These are phyloP conservation scores for Aspergillus ellipticus DNA, from an alignment of 495 filamentous ascomycete genomes.

Conservation along the genomic window DNA sequence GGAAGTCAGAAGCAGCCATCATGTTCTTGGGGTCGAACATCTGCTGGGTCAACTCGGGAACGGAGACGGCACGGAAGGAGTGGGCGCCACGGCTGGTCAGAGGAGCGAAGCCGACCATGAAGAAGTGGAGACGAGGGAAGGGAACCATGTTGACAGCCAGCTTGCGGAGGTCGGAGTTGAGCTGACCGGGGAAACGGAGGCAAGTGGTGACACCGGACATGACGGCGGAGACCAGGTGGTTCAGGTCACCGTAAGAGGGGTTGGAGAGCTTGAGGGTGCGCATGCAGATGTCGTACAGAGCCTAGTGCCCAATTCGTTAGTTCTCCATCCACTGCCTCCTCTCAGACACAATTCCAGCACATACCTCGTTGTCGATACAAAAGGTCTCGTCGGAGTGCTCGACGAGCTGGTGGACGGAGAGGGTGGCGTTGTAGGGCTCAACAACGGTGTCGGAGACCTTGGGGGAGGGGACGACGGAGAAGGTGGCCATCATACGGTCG, in stretches of 20 bases:
- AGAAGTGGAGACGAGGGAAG: constrained; percentile 99
- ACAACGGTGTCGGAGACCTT: constrained; percentile 99
- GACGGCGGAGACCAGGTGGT: constrained; percentile 98
- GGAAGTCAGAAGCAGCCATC: constrained; percentile 99
- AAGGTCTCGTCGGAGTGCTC: constrained; percentile 99
- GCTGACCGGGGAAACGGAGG: constrained; percentile 97
- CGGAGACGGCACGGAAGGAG: constrained; percentile 95
- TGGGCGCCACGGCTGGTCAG: constrained; percentile 92
- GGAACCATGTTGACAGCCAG: constrained; percentile 99
- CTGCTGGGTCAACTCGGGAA: constrained; percentile 99
- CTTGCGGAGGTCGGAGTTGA: constrained; percentile 99
- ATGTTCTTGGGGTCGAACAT: constrained; percentile 99
- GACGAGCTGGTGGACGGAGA: constrained; percentile 98
- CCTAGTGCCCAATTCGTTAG: constrained; percentile 45
- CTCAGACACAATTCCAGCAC: constrained; percentile 6
- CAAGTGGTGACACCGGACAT: constrained; percentile 99
- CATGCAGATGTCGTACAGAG: constrained; percentile 99
- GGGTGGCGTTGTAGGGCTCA: constrained; percentile 99
- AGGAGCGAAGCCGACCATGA: constrained; percentile 99
- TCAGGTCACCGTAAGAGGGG: constrained; percentile 98
- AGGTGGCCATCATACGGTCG: constrained; percentile 99
- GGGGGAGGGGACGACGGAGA: constrained; percentile 98
- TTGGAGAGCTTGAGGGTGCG: constrained; percentile 97
- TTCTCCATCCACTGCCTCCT: background rate
- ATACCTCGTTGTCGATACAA: constrained; percentile 99